These are phyloP conservation scores for Diaporthe ilicicola DNA, from an alignment of 2,329 filamentous ascomycete species.

Conservation along the genomic window DNA sequence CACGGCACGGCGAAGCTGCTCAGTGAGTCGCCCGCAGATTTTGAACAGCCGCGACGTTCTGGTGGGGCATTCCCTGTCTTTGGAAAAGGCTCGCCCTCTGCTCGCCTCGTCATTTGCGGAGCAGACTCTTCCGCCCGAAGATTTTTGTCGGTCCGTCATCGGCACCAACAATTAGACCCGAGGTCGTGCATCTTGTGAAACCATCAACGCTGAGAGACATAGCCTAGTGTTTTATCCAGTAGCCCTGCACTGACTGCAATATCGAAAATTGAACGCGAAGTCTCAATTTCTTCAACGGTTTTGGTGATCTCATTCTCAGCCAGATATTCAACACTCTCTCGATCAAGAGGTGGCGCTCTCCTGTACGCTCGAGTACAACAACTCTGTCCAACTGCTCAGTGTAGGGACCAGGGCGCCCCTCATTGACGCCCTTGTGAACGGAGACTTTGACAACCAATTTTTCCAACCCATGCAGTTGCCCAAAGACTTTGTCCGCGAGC, in stretches of 20 bases:
- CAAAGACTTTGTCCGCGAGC: background rate
- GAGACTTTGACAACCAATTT: background rate
- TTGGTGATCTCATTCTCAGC: background rate
- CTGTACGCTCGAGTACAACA: background rate
- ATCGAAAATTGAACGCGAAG: background rate
- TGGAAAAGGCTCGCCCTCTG: background rate
- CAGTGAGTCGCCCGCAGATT: slow-evolving; percentile 23
- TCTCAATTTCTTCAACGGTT: background rate
- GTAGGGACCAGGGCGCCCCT: background rate
- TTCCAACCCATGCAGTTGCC: background rate
- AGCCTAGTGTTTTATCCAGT: background rate
- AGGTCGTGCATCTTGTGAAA: background rate
- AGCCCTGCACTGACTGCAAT: background rate
- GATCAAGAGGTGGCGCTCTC: background rate
- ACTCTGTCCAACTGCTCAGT: background rate
- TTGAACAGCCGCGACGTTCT: slow-evolving; percentile 13
- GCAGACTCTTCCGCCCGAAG: slow-evolving; percentile 10
- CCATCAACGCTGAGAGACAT: background rate
- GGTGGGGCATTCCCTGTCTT: slow-evolving; percentile 11
- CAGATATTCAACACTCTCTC: background rate
- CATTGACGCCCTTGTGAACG: background rate
- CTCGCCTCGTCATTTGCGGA: slow-evolving; percentile 12
- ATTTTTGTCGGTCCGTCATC: slow-evolving; percentile 23
- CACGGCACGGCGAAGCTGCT: slow-evolving; percentile 6
- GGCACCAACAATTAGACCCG: slow-evolving; percentile 8